A percentile compares a stretch with the other conserved stretches of the same genome.
Conservation (phyloP, 345 rosid genomes). For the Xanthoceras sorbifolium region DNA sequence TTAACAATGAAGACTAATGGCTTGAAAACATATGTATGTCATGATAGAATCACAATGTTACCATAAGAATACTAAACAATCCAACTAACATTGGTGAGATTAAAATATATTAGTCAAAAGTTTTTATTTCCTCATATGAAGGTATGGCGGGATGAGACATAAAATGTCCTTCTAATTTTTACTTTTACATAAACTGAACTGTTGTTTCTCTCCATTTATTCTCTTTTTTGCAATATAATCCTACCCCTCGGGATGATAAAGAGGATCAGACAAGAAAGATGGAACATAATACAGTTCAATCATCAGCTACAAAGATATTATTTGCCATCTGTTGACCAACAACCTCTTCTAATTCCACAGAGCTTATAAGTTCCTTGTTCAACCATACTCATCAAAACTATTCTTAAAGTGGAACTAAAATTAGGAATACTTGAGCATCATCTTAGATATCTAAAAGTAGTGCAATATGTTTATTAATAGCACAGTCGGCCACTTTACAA, state of each 20-base stretch:
- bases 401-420: no score
- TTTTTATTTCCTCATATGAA: neutral
- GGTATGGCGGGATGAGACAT: neutral
- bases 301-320: neutral
- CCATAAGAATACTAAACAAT: no score
- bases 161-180: neutral
- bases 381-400: neutral
- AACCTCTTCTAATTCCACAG: neutral
- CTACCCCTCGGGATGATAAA: neutral
- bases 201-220: neutral
- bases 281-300: neutral
- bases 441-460: no score
- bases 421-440: no score
- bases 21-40: no score
- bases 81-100: no score
- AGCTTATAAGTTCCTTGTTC: neutral
- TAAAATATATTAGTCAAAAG: no score
- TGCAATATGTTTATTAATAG: no score
- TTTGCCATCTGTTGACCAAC: neutral
- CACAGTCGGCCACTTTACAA: neutral
- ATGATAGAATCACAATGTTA: no score
- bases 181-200: neutral
- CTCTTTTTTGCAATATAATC: neutral
- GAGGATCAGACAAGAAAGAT: neutral
- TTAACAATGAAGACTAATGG: no score